Evolutionary conservation across 2,329 filamentous ascomycete species (phyloP).

Genomic region (Clarireedia monteithiana): DNA sequence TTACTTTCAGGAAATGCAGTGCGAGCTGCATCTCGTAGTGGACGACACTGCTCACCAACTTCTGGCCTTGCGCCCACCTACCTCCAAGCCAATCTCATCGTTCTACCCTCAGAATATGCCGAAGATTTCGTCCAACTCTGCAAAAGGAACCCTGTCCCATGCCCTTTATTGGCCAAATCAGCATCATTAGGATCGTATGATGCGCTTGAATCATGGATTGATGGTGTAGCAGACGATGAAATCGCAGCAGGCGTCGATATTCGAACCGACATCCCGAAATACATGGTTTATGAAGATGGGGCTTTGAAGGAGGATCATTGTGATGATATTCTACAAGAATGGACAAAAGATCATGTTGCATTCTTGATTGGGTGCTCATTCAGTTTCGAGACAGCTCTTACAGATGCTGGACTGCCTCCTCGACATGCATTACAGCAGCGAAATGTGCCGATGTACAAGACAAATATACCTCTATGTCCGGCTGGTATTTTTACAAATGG

Average conservation of each 20-base stretch:
- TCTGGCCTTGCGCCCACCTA: constrained; percentile 3
- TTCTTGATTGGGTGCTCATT: constrained; percentile 59
- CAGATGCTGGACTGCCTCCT: constrained; percentile 41
- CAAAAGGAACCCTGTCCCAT: constrained; percentile 4
- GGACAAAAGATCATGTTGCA: constrained; percentile 50
- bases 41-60: neutral
- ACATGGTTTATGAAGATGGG: constrained; percentile 49
- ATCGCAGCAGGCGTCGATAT: constrained; percentile 43
- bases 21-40: neutral
- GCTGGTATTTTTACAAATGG: constrained; percentile 48
- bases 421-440: constrained; percentile 38
- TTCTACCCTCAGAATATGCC: constrained; percentile 4
- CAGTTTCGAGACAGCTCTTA: constrained; percentile 53
- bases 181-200: neutral
- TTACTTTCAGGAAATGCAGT: neutral
- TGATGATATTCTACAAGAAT: constrained; percentile 40
- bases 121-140: constrained; percentile 1
- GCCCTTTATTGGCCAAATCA: constrained; percentile 14
- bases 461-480: constrained; percentile 45
- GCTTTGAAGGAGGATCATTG: constrained; percentile 33
- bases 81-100: constrained; percentile 5
- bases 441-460: constrained; percentile 56
- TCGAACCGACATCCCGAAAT: constrained; percentile 48
- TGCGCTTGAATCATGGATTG: constrained; percentile 15
- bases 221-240: constrained; percentile 22